These are phyloP conservation scores for Isabelozyma rhagii DNA, from an alignment of 805 yeast genomes.

Conservation along the genomic window DNA sequence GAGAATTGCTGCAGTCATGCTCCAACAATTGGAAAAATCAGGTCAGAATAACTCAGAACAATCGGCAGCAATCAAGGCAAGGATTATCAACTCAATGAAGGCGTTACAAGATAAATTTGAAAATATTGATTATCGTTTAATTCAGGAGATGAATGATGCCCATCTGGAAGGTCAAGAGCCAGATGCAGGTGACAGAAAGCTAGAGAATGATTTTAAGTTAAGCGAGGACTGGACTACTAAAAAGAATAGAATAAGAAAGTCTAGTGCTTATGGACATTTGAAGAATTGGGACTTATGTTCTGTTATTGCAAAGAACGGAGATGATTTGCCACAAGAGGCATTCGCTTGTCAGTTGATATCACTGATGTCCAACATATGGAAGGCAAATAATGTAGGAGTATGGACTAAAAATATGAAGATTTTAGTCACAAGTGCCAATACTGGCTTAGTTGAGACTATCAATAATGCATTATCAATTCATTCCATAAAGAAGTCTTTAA, in stretches of 20 bases:
- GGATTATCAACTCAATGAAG: constrained; percentile 32
- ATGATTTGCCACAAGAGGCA: constrained; percentile 94
- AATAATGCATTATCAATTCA: constrained; percentile 93
- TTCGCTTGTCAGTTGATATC: constrained; percentile 94
- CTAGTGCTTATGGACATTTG: constrained; percentile 79
- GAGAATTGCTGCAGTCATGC: constrained; percentile 95
- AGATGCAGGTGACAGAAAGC: constrained; percentile 75
- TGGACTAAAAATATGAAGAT: constrained; percentile 97
- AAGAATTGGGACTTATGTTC: constrained; percentile 95
- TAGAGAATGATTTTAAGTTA: constrained; percentile 87
- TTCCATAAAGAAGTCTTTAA: constrained; percentile 88
- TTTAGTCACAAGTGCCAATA: constrained; percentile 80
- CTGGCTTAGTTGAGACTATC: constrained; percentile 94
- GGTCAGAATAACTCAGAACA: constrained; percentile 51
- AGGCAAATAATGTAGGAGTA: constrained; percentile 58
- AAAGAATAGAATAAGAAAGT: constrained; percentile 71
- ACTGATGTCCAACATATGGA: constrained; percentile 85
- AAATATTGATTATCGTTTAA: constrained; percentile 27
- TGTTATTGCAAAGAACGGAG: constrained; percentile 95
- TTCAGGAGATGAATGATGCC: constrained; percentile 53
- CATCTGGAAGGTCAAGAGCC: constrained; percentile 56
- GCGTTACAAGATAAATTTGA: constrained; percentile 41
- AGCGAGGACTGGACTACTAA: constrained; percentile 94
- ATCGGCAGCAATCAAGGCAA: constrained; percentile 19
- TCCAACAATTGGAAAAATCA: constrained; percentile 80